phyloP scores from a whole-genome alignment of 345 rosid genomes.

The Eucalyptus camaldulensis region DNA sequence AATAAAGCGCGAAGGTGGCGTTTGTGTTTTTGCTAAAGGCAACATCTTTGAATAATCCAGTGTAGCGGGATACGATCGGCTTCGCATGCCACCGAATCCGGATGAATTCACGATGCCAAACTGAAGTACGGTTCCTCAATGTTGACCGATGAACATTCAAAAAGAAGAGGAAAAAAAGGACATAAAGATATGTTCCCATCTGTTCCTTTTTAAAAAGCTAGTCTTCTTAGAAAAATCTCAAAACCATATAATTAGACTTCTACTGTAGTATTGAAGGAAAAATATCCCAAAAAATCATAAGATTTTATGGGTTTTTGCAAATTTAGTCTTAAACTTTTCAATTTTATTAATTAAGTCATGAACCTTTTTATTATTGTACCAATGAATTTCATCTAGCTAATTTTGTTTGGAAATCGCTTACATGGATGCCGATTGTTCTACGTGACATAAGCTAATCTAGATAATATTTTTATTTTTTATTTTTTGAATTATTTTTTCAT shows the following conservation, averaged over 20 bases:
- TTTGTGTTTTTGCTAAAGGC: not conserved
- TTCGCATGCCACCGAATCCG: not conserved
- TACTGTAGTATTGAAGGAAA: not conserved
- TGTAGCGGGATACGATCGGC: not conserved
- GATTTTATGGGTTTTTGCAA: too few species aligned
- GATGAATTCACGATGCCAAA: not conserved
- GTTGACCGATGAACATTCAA: not conserved
- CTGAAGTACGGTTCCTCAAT: not conserved
- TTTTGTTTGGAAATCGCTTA: not conserved
- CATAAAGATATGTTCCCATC: not conserved
- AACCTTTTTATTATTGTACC: not conserved
- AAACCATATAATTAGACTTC: not conserved
- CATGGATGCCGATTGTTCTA: rapidly evolving
- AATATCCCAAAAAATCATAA: not conserved
- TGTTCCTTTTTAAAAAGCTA: not conserved
- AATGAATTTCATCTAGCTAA: too few species aligned
- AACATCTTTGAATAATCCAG: not conserved
- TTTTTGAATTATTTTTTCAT: too few species aligned
- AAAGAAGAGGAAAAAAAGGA: not conserved
- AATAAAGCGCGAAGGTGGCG: not conserved
- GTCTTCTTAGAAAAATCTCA: not conserved
- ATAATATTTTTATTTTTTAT: too few species aligned
- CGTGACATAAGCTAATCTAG: not conserved
- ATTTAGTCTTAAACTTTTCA: too few species aligned
- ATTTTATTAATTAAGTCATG: too few species aligned